Conservation (phyloP, 352 stramenopile species). For the Phytophthora uliginosa region DNA sequence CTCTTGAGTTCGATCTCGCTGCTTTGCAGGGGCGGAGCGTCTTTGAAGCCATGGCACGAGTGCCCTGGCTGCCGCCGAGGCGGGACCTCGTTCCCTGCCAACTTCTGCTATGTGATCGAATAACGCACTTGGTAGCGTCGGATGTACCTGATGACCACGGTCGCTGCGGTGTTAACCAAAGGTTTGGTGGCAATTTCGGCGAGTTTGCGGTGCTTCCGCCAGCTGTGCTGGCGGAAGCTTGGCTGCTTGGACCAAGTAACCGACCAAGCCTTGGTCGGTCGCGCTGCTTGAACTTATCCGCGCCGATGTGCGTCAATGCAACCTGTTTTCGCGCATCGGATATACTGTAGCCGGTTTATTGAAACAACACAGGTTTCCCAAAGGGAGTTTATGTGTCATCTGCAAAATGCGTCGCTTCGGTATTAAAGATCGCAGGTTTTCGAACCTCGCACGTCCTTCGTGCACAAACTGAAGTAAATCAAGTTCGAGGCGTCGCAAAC, state of each 20-base stretch:
- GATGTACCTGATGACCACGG: background rate
- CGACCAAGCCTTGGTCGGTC: too few relatives aligned
- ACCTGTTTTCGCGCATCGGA: background rate
- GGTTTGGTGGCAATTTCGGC: constrained; percentile 3
- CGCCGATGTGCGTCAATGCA: constrained; percentile 4
- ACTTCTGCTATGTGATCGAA: background rate
- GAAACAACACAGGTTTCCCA: background rate
- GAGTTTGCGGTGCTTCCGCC: constrained; percentile 18
- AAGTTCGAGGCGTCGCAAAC: constrained; percentile 30
- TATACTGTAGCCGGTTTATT: background rate
- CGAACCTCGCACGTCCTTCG: constrained; percentile 6
- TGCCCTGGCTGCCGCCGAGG: background rate
- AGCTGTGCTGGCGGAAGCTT: constrained; percentile 1
- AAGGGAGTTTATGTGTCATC: background rate
- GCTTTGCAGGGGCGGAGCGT: constrained; percentile 8
- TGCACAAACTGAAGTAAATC: constrained; percentile 29
- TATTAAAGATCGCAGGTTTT: constrained; percentile 12
- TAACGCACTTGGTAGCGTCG: background rate
- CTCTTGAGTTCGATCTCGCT: constrained; percentile 10
- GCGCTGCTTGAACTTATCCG: constrained; percentile 21
- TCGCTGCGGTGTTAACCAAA: background rate
- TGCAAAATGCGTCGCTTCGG: constrained; percentile 5
- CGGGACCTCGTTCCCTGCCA: background rate
- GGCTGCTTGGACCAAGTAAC: constrained; percentile 6
- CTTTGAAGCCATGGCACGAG: constrained; percentile 14